Conservation (phyloP, 2,329 filamentous ascomycete species). For the Pyrenophora seminiperda region DNA sequence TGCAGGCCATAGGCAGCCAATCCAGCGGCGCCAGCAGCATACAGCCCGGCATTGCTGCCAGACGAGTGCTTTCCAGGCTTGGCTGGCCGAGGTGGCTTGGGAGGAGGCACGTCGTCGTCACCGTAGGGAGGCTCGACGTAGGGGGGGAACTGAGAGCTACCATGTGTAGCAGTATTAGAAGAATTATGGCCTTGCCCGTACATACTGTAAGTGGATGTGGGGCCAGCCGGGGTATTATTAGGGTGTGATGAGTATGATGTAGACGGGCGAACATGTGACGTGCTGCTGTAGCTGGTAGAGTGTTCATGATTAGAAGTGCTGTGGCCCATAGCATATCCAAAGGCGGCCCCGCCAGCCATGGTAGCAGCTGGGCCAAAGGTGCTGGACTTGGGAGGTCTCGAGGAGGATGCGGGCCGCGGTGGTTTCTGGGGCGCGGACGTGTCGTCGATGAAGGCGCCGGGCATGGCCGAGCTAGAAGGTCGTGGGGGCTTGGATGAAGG, state of each 20-base stretch:
- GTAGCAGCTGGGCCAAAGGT: conserved; percentile 47
- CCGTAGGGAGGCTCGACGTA: conserved; percentile 30
- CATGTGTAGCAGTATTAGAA: conserved; percentile 38
- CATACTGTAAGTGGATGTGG: conserved; percentile 18
- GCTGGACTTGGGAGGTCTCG: conserved; percentile 35
- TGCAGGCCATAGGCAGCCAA: conserved; percentile 54
- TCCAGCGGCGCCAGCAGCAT: conserved; percentile 55
- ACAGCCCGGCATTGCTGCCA: conserved; percentile 51
- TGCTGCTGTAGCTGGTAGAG: conserved; percentile 29
- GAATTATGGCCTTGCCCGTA: conserved; percentile 39
- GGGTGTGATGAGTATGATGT: conserved; percentile 33
- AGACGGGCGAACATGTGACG: conserved; percentile 32
- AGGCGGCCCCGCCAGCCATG: conserved; percentile 49
- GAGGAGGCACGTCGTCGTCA: conserved; percentile 32
- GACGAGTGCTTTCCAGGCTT: conserved; percentile 53
- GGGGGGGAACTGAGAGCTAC: conserved; percentile 39
- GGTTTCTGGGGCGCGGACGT: conserved; percentile 38
- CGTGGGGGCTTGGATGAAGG: conserved; percentile 44
- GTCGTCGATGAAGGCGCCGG: conserved; percentile 45
- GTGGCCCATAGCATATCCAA: conserved; percentile 49
- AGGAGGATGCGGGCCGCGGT: conserved; percentile 31
- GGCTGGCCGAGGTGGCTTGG: conserved; percentile 43
- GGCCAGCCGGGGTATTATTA: conserved; percentile 24
- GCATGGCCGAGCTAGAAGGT: conserved; percentile 38
- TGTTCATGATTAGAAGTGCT: conserved; percentile 37